These are phyloP conservation scores for Cajanus cajan DNA, from an alignment of 306 rosid genomes.

Conservation along the genomic window DNA sequence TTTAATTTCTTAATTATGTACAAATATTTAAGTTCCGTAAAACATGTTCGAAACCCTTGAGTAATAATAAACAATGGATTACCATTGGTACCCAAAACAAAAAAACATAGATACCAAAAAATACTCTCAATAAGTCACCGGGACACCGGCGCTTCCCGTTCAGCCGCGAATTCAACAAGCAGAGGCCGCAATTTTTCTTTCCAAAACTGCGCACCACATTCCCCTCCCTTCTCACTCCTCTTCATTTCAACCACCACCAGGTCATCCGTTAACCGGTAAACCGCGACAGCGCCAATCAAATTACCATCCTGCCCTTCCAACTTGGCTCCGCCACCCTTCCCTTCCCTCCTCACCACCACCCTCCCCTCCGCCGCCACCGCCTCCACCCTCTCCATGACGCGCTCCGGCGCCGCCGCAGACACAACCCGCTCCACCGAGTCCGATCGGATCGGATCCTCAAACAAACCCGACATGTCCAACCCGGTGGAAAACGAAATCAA, in stretches of 20 bases:
- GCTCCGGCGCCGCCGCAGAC: constrained; percentile 43
- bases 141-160: constrained; percentile 32
- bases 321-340: constrained; percentile 39
- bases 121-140: background rate
- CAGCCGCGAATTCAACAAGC: constrained; percentile 35
- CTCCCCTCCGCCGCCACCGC: constrained; percentile 36
- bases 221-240: background rate
- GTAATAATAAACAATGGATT: background rate
- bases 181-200: constrained; percentile 49
- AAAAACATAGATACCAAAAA: background rate
- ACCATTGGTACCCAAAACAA: background rate
- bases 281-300: constrained; percentile 23
- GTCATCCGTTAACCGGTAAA: constrained; percentile 68
- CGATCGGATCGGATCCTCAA: constrained; percentile 26
- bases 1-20: background rate
- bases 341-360: constrained; percentile 37
- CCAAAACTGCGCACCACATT: constrained; percentile 37
- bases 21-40: background rate
- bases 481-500: constrained; percentile 70
- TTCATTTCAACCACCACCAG: constrained; percentile 60
- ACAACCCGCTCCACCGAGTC: constrained; percentile 52
- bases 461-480: constrained; percentile 58
- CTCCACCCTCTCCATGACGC: constrained; percentile 43
- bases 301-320: constrained; percentile 61
- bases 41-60: background rate